Conservation (phyloP, 805 yeast species). For the Candida berthetii region DNA sequence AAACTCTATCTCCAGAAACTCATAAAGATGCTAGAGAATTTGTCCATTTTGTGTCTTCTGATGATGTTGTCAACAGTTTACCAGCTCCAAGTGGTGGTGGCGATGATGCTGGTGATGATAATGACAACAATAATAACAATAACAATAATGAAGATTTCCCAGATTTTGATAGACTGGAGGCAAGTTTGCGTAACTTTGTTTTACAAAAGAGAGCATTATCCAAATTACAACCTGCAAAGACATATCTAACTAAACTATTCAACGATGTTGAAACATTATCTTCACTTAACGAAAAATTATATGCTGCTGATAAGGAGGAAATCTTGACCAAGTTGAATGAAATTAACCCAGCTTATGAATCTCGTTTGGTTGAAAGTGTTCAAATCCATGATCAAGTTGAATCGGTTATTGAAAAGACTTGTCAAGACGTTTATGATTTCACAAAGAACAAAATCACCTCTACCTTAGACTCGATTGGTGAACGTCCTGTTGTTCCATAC, state of each 20-base stretch:
- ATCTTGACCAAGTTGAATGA: conserved; percentile 43
- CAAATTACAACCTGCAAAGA: conserved; percentile 88
- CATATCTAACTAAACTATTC: conserved; percentile 66
- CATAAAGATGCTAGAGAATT: conserved; percentile 84
- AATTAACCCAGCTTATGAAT: conserved; percentile 60
- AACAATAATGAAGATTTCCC: conserved; percentile 35
- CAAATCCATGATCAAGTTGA: conserved; percentile 55
- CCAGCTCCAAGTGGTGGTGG: conserved; percentile 31
- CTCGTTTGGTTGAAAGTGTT: conserved; percentile 43
- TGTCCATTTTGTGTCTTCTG: conserved; percentile 85
- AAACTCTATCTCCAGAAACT: conserved; percentile 83
- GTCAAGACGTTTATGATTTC: conserved; percentile 51
- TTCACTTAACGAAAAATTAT: conserved; percentile 51
- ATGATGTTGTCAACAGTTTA: conserved; percentile 31
- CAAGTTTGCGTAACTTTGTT: conserved; percentile 77
- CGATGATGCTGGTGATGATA: conserved; percentile 32
- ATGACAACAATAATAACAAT: conserved; percentile 23
- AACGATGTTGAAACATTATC: conserved; percentile 60
- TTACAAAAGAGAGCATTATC: conserved; percentile 86
- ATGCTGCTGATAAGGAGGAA: conserved; percentile 41
- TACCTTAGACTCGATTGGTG: conserved; percentile 47
- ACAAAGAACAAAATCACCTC: conserved; percentile 47
- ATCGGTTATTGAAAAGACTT: conserved; percentile 52
- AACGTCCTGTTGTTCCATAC: conserved; percentile 44
- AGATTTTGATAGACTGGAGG: conserved; percentile 79